Evolutionary conservation across 306 rosid species (phyloP), one percentile per base, ranked within the genome.

Genomic region (Ochetophila trinervis): DNA sequence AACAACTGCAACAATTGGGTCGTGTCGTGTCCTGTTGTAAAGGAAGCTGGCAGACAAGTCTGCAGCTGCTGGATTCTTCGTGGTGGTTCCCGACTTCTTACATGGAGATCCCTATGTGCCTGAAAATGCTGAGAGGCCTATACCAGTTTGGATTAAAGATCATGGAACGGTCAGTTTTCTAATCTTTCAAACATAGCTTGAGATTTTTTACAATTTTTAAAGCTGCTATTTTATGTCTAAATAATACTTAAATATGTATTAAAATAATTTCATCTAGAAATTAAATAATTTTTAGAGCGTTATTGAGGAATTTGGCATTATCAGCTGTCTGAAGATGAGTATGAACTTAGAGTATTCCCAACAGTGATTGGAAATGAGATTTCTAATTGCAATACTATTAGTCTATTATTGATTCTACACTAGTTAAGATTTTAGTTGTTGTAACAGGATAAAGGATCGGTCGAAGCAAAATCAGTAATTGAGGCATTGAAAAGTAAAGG

Each of bases 21-120:
- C 32, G 32, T 27, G 32, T 4, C 32, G 32, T 47, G 17, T 45
- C 47, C 57, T 67, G 24, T 23, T 63, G 32, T 73, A 47, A 75
- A 87, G 95, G 82, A 83, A 85, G 79, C 80, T 80, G 1, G 91
- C 85, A 0, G 88, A 85, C 74, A 85, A 83, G 78, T 57, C 73
- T 50, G 87, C 86, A 56, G 70, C 73, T 2, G 48, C 83, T 36
- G 87, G 86, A 50, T 81, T 74, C 76, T 79, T 80, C 40, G 95
- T 81, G 65, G 81, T 80, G 53, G 84, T 85, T 76, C 95, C 95
- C 21, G 91, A 83, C 80, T 81, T 80, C 67, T 74, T 85, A 2
- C 60, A 69, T 35, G 84, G 82, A 40, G 84, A 85, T 65, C 96
- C 96, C 53, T 87, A 1, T 60, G 64, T 20, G 20, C 66, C 53